A percentile compares a stretch with the other conserved stretches of the same genome.
phyloP scores from a whole-genome alignment of 2,329 filamentous ascomycete species.

The Chaetoscypha palmicola region DNA sequence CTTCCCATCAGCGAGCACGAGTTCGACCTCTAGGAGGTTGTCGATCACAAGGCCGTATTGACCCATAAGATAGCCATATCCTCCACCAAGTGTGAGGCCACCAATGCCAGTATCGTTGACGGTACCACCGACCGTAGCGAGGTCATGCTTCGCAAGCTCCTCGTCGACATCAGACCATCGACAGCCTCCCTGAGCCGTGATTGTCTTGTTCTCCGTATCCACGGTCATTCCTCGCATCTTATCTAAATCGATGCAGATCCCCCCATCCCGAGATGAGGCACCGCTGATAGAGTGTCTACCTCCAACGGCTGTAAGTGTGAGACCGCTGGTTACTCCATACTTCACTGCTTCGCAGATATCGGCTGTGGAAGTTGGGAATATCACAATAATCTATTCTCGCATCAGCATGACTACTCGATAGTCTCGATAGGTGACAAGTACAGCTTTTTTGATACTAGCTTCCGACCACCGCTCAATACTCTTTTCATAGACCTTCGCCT shows the following conservation, averaged over 20 bases:
- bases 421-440: constrained; percentile 7
- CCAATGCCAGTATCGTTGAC: constrained; percentile 20
- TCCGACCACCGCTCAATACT: constrained; percentile 21
- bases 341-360: constrained; percentile 17
- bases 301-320: constrained; percentile 16
- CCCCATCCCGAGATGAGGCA: constrained; percentile 18
- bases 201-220: constrained; percentile 11
- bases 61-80: constrained; percentile 48
- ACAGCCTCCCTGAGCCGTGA: constrained; percentile 19
- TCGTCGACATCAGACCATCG: constrained; percentile 23
- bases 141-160: constrained; percentile 12
- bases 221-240: constrained; percentile 17
- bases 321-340: constrained; percentile 10
- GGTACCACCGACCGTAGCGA: constrained; percentile 23
- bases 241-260: constrained; percentile 20
- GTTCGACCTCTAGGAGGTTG: constrained; percentile 19
- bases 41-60: constrained; percentile 21
- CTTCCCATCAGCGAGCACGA: constrained; percentile 30
- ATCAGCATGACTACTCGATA: not conserved
- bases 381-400: constrained; percentile 15
- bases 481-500: constrained; percentile 13
- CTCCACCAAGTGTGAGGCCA: constrained; percentile 20
- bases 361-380: constrained; percentile 13
- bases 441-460: constrained; percentile 19
- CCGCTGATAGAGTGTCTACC: constrained; percentile 19